These are phyloP conservation scores for Globisporangium mamillatum DNA, from an alignment of 352 stramenopile genomes.

Conservation along the genomic window DNA sequence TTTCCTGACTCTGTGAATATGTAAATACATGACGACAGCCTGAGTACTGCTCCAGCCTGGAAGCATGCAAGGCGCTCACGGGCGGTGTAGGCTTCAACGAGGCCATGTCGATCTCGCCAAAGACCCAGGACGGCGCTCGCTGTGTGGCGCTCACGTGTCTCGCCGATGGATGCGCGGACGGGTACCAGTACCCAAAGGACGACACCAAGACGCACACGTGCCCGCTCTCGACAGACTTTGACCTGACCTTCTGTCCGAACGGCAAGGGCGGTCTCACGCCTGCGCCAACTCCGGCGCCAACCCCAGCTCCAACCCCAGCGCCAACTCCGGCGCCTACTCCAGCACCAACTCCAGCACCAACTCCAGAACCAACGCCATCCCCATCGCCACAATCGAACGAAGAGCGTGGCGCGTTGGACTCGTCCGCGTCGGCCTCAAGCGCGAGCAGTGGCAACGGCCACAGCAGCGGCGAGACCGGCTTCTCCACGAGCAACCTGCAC, in stretches of 20 bases:
- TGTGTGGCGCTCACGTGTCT: slow-evolving; percentile 54
- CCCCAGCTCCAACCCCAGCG: slow-evolving; percentile 31
- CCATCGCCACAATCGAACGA: slow-evolving; percentile 19
- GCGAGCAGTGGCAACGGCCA: slow-evolving; percentile 14
- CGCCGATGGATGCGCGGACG: slow-evolving; percentile 47
- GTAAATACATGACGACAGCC: slow-evolving; percentile 23
- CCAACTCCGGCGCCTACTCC: slow-evolving; percentile 33
- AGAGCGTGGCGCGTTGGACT: slow-evolving; percentile 13
- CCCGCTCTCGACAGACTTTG: slow-evolving; percentile 39
- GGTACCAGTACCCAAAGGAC: slow-evolving; percentile 67
- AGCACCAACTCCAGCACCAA: slow-evolving; percentile 29
- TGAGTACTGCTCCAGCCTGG: slow-evolving; percentile 49
- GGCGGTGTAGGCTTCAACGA: slow-evolving; percentile 65
- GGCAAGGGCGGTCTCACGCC: slow-evolving; percentile 27
- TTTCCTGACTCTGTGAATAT: not conserved
- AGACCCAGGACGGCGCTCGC: slow-evolving; percentile 27
- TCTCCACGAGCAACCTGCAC: slow-evolving; percentile 5
- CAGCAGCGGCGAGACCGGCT: slow-evolving; percentile 14
- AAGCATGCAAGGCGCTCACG: slow-evolving; percentile 54
- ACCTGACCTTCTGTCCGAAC: slow-evolving; percentile 62
- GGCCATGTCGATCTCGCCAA: slow-evolving; percentile 55
- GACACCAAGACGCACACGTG: slow-evolving; percentile 72
- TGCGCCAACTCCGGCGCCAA: slow-evolving; percentile 24
- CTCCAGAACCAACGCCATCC: slow-evolving; percentile 21
- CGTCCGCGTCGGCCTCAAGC: slow-evolving; percentile 17